A percentile compares a stretch with the other conserved stretches of the same genome.
Conservation (phyloP, 805 yeast species). For the Sugiyamaella floridensis region DNA sequence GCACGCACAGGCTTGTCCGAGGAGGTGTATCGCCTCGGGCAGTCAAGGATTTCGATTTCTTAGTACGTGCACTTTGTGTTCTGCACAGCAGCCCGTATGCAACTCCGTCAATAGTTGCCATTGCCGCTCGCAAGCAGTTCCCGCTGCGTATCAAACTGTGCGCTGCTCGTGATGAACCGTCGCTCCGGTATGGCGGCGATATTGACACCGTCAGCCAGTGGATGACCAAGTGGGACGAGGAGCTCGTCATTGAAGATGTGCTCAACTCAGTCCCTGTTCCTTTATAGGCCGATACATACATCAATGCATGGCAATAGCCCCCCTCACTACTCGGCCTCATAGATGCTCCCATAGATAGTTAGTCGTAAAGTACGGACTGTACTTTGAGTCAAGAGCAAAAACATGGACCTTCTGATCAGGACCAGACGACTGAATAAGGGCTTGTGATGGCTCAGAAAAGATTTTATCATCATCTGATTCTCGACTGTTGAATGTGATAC, state of each 20-base stretch:
- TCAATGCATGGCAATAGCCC: background rate
- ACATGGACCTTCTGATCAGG: slow-evolving; percentile 17
- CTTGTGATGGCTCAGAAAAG: slow-evolving; percentile 10
- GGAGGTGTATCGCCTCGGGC: slow-evolving; percentile 48
- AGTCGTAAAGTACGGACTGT: slow-evolving; percentile 61
- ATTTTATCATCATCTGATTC: slow-evolving; percentile 8
- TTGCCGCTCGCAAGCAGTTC: slow-evolving; percentile 42
- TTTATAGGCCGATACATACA: slow-evolving; percentile 23
- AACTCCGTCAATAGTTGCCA: slow-evolving; percentile 47
- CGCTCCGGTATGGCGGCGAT: slow-evolving; percentile 53
- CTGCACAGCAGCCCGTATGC: slow-evolving; percentile 38
- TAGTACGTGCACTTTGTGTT: slow-evolving; percentile 38
- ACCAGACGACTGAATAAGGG: slow-evolving; percentile 18
- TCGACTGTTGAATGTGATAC: slow-evolving; percentile 19
- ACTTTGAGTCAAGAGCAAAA: slow-evolving; percentile 35
- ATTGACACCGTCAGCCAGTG: slow-evolving; percentile 35
- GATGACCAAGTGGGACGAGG: slow-evolving; percentile 40
- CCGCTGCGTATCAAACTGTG: slow-evolving; percentile 42
- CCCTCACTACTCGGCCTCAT: too few relatives aligned
- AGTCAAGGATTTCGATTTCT: slow-evolving; percentile 36
- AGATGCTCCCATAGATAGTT: slow-evolving; percentile 67
- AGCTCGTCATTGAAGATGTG: slow-evolving; percentile 46
- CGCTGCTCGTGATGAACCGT: slow-evolving; percentile 42
- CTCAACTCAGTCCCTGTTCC: slow-evolving; percentile 48
- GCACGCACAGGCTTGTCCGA: slow-evolving; percentile 49